Evolutionary conservation across 345 rosid species (phyloP).

Genomic region (Melaleuca alternifolia): DNA sequence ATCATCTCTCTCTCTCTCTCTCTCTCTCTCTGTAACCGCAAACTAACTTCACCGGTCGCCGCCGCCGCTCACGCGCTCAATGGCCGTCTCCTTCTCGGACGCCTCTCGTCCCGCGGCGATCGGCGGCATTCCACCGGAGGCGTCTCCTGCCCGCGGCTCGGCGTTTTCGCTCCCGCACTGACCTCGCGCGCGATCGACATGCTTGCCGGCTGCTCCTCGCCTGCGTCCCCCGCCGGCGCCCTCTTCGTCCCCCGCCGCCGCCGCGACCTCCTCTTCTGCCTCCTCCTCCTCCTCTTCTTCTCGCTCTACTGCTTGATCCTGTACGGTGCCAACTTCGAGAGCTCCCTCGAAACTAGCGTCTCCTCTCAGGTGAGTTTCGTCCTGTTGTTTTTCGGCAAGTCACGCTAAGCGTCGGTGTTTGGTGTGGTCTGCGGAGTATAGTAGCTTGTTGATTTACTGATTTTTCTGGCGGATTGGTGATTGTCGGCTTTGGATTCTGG

Average conservation of each 20-base stretch:
- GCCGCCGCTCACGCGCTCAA: not conserved
- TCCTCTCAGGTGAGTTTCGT: not conserved
- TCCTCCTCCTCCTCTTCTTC: constrained; percentile 3
- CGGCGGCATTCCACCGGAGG: not conserved
- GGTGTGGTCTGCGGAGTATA: not conserved
- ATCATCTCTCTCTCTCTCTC: not conserved
- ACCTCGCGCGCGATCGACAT: not conserved
- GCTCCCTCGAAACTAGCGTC: not conserved
- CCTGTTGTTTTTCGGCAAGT: not conserved
- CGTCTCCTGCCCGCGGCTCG: not conserved
- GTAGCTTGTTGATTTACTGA: not conserved
- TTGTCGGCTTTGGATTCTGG: not conserved
- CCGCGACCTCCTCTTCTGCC: not conserved
- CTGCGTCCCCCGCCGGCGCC: not conserved
- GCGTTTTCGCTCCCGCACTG: not conserved
- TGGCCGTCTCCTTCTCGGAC: not conserved
- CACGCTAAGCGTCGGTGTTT: not conserved
- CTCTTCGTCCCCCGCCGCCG: not conserved
- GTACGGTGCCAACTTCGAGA: not conserved
- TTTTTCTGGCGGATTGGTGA: not conserved
- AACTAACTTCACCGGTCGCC: not conserved
- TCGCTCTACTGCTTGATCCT: constrained; percentile 5
- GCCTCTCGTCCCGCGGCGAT: not conserved
- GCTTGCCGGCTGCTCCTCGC: not conserved
- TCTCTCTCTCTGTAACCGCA: not conserved